phyloP scores from a whole-genome alignment of 1,284 basidiomycete species.

The Melanopsichium pennsylvanicum region DNA sequence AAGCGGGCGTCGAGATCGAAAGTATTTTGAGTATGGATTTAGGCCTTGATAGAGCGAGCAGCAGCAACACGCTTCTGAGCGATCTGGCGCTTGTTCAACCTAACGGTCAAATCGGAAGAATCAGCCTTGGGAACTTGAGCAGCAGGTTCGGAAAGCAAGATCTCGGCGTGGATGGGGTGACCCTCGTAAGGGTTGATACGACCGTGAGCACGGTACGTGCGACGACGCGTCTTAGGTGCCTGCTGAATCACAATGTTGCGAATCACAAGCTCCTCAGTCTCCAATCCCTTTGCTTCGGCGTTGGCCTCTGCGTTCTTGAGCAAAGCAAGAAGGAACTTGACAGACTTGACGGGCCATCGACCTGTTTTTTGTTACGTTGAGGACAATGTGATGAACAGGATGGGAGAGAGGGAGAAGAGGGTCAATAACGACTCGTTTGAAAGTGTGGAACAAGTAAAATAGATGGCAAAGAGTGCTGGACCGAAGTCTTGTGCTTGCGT shows the following conservation, averaged over 20 bases:
- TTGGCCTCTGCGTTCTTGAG: constrained; percentile 99
- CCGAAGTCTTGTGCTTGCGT: neutral
- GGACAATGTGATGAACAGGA: neutral
- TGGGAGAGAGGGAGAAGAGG: neutral
- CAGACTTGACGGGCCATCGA: constrained; percentile 99
- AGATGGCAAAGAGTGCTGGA: too few relatives aligned
- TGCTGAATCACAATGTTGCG: constrained; percentile 98
- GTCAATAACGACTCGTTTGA: constrained; percentile 13
- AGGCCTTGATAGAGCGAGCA: constrained; percentile 52
- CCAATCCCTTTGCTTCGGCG: constrained; percentile 96
- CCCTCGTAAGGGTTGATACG: constrained; percentile 77
- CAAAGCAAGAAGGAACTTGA: constrained; percentile 91
- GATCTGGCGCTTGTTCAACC: constrained; percentile 64
- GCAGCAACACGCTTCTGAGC: constrained; percentile 60
- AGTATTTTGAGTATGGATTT: too few relatives aligned
- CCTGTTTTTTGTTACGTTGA: too few relatives aligned
- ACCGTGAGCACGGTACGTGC: constrained; percentile 99
- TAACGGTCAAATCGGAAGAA: constrained; percentile 34
- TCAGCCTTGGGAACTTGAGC: constrained; percentile 64
- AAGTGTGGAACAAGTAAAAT: too few relatives aligned
- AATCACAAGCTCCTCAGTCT: constrained; percentile 89
- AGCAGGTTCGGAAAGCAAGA: constrained; percentile 61
- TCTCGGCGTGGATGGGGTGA: constrained; percentile 92
- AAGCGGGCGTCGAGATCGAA: too few relatives aligned
- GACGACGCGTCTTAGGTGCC: constrained; percentile 99